These are phyloP conservation scores for Takashimella koratensis DNA, from an alignment of 1,284 basidiomycete genomes.

Conservation along the genomic window DNA sequence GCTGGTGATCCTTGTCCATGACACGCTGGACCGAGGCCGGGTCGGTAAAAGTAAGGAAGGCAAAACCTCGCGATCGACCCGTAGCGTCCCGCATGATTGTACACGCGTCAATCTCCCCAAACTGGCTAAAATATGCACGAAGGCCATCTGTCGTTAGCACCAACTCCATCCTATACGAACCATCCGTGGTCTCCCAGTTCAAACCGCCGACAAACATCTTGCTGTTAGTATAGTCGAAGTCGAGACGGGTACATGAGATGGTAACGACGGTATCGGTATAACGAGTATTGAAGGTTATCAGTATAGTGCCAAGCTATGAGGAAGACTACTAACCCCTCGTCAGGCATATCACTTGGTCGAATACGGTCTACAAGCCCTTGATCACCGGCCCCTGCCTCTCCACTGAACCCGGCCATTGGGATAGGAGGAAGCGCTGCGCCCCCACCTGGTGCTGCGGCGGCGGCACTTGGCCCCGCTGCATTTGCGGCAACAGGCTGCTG, in stretches of 20 bases:
- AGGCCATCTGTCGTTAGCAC: slow-evolving; percentile 61
- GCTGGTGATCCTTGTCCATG: slow-evolving; percentile 79
- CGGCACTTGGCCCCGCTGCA: neutral
- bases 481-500: neutral
- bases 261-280: too few relatives aligned
- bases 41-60: slow-evolving; percentile 87
- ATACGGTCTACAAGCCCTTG: slow-evolving; percentile 47
- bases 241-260: too few relatives aligned
- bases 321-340: slow-evolving; percentile 83
- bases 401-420: neutral
- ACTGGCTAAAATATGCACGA: slow-evolving; percentile 79
- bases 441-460: neutral
- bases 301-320: too few relatives aligned
- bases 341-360: slow-evolving; percentile 91
- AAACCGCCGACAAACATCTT: slow-evolving; percentile 98
- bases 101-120: slow-evolving; percentile 85
- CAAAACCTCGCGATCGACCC: slow-evolving; percentile 87
- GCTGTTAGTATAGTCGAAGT: too few relatives aligned
- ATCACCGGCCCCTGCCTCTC: slow-evolving; percentile 1
- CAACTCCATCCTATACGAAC: slow-evolving; percentile 53
- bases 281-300: too few relatives aligned
- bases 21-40: slow-evolving; percentile 83
- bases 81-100: slow-evolving; percentile 93
- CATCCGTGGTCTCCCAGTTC: slow-evolving; percentile 97
- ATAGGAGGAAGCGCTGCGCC: neutral